Base-by-base conservation (phyloP, 2,329 filamentous ascomycete species). In the Didymosphaeria variabile region DNA sequence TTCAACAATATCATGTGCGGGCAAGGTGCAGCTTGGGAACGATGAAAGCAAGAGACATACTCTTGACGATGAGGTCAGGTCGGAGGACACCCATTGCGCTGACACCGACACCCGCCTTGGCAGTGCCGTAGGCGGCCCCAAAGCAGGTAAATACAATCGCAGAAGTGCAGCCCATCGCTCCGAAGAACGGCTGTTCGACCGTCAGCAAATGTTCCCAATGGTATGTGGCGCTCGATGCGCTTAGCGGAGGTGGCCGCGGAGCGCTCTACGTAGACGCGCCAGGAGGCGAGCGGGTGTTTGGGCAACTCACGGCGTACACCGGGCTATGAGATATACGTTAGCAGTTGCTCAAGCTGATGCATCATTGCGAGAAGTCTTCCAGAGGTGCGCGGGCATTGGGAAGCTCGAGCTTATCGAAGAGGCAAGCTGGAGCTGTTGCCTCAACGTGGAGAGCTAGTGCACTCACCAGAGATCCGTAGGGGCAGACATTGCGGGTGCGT, bases 21-120 rank as follows among this genome's bases (percentile, higher is more conserved):
- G 0, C 10, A 15, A 31, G 49, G 10, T 23, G 29, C 40, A 32
- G 21, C 21, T 51, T 21, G 21, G 3, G 19, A 26, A 31, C 5
- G 19, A 29, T 23, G 26, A n/a, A 56, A 34, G 36, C 36, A 38
- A n/a, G 55, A 31, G 53, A 83, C 93, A 77, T 90, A 98, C 95
- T 98, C 91, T 97, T 98, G 81, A 99, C 94, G 81, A 98, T 97
- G 82, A 98, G 85, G 82, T 99, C 95, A 80, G 95, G 95, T 82
- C 95, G 88, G 73, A 99, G 89, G 76, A 98, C 94, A 91, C 94
- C 94, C 91, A 98, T 97, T 73, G 94, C 92, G 72, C 93, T 93
- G 79, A 99, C 97, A 88, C 95, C 95, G 74, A 98, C 95, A 85
- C 95, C 95, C 78, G 95, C 96, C 89, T 99, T 99, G 80, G 95